phyloP scores from a whole-genome alignment of 805 yeast genomes.

The Cyberlindnera petersonii region DNA sequence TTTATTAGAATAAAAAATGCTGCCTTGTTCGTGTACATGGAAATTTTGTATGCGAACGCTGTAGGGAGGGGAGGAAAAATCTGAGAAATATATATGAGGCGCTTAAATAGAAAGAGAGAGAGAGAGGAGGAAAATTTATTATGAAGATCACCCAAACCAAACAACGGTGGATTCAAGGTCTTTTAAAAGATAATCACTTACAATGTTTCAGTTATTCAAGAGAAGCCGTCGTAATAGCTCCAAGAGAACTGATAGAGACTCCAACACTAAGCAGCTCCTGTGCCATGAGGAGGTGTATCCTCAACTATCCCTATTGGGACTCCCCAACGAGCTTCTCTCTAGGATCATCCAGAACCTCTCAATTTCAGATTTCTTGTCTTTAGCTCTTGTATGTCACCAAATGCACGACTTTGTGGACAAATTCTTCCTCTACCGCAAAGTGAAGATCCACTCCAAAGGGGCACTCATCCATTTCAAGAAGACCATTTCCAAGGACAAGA shows the following conservation, averaged over 20 bases:
- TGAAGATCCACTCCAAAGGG: slow-evolving; percentile 27
- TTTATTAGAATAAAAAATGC: too few species aligned
- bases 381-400: slow-evolving; percentile 36
- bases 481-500: slow-evolving; percentile 34
- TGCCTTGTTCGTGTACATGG: too few species aligned
- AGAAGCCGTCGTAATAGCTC: slow-evolving; percentile 18
- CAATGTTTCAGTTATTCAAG: slow-evolving; percentile 7
- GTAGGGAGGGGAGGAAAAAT: too few species aligned
- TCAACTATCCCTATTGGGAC: slow-evolving; percentile 33
- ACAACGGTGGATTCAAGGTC: too few species aligned
- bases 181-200: too few species aligned
- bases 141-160: too few species aligned
- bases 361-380: slow-evolving; percentile 22
- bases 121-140: too few species aligned
- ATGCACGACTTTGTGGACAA: slow-evolving; percentile 35
- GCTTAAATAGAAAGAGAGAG: too few species aligned
- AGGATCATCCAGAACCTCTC: slow-evolving; percentile 31
- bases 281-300: slow-evolving; percentile 1
- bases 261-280: neutral
- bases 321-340: slow-evolving; percentile 43
- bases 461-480: slow-evolving; percentile 30
- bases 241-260: neutral
- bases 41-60: too few species aligned
- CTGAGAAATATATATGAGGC: too few species aligned
- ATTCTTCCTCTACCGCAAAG: slow-evolving; percentile 34